These are phyloP conservation scores for Debaryomyces sp. DNA, from an alignment of 1,139 yeast species.

Conservation along the genomic window DNA sequence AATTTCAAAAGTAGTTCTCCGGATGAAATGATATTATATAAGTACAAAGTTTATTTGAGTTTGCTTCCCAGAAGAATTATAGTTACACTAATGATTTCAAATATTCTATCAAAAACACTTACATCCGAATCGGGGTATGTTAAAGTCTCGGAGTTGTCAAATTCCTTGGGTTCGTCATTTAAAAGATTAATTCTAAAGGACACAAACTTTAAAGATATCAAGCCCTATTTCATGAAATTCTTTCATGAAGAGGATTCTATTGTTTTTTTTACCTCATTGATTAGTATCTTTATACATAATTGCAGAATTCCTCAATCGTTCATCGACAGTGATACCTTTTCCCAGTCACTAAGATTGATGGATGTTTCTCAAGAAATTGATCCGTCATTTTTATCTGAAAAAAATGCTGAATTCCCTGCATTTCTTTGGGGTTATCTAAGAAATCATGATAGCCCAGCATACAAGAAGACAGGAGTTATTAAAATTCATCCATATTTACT, in stretches of 20 bases:
- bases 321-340: constrained; percentile 3
- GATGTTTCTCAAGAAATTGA: constrained; percentile 12
- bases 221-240: constrained; percentile 14
- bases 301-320: constrained; percentile 20
- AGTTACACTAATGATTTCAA: constrained; percentile 24
- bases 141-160: constrained; percentile 19
- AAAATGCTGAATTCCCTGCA: constrained; percentile 10
- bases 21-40: constrained; percentile 18
- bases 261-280: constrained; percentile 23
- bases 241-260: constrained; percentile 25
- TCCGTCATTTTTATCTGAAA: constrained; percentile 6
- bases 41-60: constrained; percentile 21
- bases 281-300: constrained; percentile 23
- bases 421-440: constrained; percentile 11
- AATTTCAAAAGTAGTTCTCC: constrained; percentile 9
- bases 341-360: constrained; percentile 6
- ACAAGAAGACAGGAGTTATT: constrained; percentile 21
- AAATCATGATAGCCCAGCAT: constrained; percentile 2
- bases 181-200: constrained; percentile 16
- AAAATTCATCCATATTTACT: constrained; percentile 29
- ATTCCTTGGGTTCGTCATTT: constrained; percentile 16
- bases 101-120: constrained; percentile 23
- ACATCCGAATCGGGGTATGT: constrained; percentile 19
- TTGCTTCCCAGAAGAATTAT: constrained; percentile 21
- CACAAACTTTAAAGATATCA: constrained; percentile 12